phyloP scores from a whole-genome alignment of 2,329 filamentous ascomycete genomes.

The Colletotrichum sp. region DNA sequence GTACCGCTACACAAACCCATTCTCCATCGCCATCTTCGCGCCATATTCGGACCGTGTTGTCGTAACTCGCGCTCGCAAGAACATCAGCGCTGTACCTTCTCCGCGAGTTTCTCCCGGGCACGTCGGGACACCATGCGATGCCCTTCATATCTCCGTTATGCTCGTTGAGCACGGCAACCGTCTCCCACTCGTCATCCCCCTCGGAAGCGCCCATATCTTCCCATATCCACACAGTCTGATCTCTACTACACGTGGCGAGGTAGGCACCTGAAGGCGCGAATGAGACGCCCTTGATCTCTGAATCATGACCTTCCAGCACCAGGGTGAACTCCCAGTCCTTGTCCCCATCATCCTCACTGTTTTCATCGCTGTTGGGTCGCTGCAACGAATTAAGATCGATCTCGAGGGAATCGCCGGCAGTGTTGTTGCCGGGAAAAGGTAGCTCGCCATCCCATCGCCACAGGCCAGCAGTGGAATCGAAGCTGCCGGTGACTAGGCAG shows the following conservation, averaged over 20 bases:
- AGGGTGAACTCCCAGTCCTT: conserved; percentile 94
- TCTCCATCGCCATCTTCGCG: conserved; percentile 86
- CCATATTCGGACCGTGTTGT: conserved; percentile 89
- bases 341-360: conserved; percentile 58
- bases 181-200: conserved; percentile 95
- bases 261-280: conserved; percentile 78
- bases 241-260: conserved; percentile 87
- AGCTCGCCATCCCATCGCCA: conserved; percentile 70
- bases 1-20: conserved; percentile 86
- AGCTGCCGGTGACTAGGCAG: conserved; percentile 89
- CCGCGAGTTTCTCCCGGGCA: conserved; percentile 48
- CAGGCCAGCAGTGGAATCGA: conserved; percentile 88
- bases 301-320: conserved; percentile 92
- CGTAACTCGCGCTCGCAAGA: conserved; percentile 90
- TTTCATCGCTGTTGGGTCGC: conserved; percentile 17
- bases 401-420: conserved; percentile 36
- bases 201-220: conserved; percentile 79
- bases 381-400: conserved; percentile 39
- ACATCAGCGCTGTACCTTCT: conserved; percentile 66
- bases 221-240: conserved; percentile 99
- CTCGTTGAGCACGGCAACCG: conserved; percentile 90
- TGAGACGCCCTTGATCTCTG: conserved; percentile 82
- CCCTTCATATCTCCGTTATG: conserved; percentile 96
- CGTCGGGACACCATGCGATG: conserved; percentile 86
- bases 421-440: conserved; percentile 12